Conservation (phyloP, 495 filamentous ascomycete species). For the Penicillium canariense region DNA sequence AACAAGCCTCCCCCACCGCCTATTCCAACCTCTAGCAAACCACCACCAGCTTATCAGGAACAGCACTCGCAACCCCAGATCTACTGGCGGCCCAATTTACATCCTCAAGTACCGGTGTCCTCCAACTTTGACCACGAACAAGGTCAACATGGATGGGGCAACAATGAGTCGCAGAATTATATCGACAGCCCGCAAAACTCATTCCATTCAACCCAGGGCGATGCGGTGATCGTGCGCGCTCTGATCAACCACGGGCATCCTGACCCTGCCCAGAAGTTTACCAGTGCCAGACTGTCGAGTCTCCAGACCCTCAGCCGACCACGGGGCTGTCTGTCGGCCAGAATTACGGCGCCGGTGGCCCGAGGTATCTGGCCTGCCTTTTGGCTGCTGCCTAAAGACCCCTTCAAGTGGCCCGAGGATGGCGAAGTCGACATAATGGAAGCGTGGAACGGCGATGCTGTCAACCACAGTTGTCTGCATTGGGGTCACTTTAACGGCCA, state of each 20-base stretch:
- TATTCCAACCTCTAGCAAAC: slow-evolving; percentile 28
- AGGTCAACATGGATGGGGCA: slow-evolving; percentile 31
- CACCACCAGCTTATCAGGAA: slow-evolving; percentile 22
- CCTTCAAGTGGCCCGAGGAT: slow-evolving; percentile 32
- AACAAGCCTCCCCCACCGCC: slow-evolving; percentile 26
- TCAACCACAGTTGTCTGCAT: slow-evolving; percentile 31
- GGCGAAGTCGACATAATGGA: slow-evolving; percentile 33
- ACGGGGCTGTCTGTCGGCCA: slow-evolving; percentile 30
- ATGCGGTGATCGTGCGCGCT: slow-evolving; percentile 29
- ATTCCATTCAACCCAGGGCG: slow-evolving; percentile 30
- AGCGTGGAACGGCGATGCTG: slow-evolving; percentile 29
- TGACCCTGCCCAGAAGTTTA: slow-evolving; percentile 25
- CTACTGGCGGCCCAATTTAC: slow-evolving; percentile 29
- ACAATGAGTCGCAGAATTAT: slow-evolving; percentile 31
- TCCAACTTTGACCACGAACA: slow-evolving; percentile 25
- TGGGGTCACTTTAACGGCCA: slow-evolving; percentile 30
- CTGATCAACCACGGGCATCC: slow-evolving; percentile 28
- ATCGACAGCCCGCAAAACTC: slow-evolving; percentile 27
- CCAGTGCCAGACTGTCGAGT: slow-evolving; percentile 28
- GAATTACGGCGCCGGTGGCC: slow-evolving; percentile 27
- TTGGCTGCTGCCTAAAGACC: slow-evolving; percentile 35
- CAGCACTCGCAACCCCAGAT: slow-evolving; percentile 27
- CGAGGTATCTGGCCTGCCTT: slow-evolving; percentile 32
- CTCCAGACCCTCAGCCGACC: slow-evolving; percentile 25
- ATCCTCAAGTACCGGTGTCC: slow-evolving; percentile 25